Evolutionary conservation across 1,284 basidiomycete species (phyloP), one percentile per base, ranked within the genome.

Genomic region (Ceratobasidium sp.): DNA sequence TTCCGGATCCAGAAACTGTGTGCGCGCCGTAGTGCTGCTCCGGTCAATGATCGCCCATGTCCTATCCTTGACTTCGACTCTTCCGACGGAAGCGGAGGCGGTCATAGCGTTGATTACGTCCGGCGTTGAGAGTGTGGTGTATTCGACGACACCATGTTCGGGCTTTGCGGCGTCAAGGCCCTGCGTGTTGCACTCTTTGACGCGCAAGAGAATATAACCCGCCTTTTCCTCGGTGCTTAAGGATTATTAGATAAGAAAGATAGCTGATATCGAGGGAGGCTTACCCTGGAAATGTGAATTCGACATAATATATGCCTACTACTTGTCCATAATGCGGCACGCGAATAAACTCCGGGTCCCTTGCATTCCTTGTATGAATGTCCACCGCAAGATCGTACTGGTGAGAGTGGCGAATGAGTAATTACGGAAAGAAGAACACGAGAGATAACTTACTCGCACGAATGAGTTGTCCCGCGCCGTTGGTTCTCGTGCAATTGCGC

Each of bases 401-500:
- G 44, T n/a, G 7, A 33, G 40, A 20, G 61, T 23, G 2, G 44
- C 39, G 5, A 15, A 44, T 44, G n/a, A 40, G 61, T 44, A 23
- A 44, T 3, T 7, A 64, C 18, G 23, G 40, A 40, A 46, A 18
- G 7, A 64, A 53, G 66, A 26, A 40, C n/a, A n/a, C n/a, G n/a
- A 23, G 18, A 42, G 20, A 33, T 1, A 40, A 68, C 75, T 18
- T 46, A 60, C 64, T 18, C 55, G 18, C 4, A 77, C n/a, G 26
- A 68, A 77, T n/a, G 75, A 77, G 26, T 77, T 77, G n/a, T 77
- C 75, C 0, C 53, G 75, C 3, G 51, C 75, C 20, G n/a, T 20
- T 1, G 39, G 6, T 40, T 68, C 53, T 1, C 39, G 20, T 9
- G 28, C 23, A 3, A 68, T 20, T 6, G 60, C 5, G 13, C n/a